Base-by-base conservation (phyloP, 176 grass and related monocot genomes). In the Eleusine indica region DNA sequence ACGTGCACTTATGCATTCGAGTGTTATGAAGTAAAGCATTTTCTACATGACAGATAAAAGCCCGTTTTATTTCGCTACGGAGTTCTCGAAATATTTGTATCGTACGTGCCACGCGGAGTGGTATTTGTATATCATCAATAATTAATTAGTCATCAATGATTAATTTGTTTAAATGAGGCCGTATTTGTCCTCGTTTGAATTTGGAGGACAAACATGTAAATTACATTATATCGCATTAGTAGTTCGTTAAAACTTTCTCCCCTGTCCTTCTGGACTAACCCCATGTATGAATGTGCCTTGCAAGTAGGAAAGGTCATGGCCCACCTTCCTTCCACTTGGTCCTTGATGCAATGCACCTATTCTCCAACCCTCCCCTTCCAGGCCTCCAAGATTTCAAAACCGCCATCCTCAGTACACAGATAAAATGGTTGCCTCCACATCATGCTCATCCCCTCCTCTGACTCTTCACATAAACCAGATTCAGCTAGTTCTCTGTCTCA, bases 241-340 rank as follows among this genome's bases (percentile, higher is more conserved):
- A 1, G n/a, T 14, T 35, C 5, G n/a, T 14, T 35, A 15, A 66
- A 35, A 29, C 29, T 69, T n/a, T 15, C 35, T 14, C 2, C 10
- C 6, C 66, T 68, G 66, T 35, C 52, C 37, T 7, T 51, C 63
- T 16, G 10, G 43, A 67, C 28, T 6, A 73, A 29, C 4, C 12
- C 17, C 6, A 2, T 60, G 1, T 2, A 53, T 19, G 9, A n/a
- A 58, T 17, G 39, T 84, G 40, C 18, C 66, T 63, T 42, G 13
- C 54, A 66, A 56, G 76, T 51, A 65, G 44, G n/a, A 66, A 74
- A 79, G 54, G 5, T 4, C 29, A 11, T 35, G 80, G 41, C 49
- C 85, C 85, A 87, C 78, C 8, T 32, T 57, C 5, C 40, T 5
- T 74, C 85, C 77, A 82, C 78, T 87, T 81, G 85, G 85, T 81